Evolutionary conservation across 2,329 filamentous ascomycete genomes (phyloP).

Genomic region (Fusarium sp.): DNA sequence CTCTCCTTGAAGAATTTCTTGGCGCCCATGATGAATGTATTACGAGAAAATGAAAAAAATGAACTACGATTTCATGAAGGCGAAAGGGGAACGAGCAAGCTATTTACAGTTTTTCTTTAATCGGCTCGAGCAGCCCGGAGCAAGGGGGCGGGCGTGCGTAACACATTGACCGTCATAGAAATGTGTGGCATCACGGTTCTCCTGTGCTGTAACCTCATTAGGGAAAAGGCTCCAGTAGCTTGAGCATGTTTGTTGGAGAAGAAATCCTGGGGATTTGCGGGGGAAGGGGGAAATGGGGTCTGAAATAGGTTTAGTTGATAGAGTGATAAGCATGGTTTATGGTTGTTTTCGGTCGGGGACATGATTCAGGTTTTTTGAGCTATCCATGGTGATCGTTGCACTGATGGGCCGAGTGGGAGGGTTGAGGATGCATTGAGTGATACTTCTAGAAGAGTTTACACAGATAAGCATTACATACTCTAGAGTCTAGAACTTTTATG

Average conservation of each 20-base stretch:
- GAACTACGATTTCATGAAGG: neutral
- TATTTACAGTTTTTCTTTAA: constrained; percentile 21
- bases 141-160: neutral
- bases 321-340: constrained; percentile 2
- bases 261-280: constrained; percentile 34
- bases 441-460: neutral
- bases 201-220: constrained; percentile 23
- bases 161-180: constrained; percentile 17
- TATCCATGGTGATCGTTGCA: constrained; percentile 10
- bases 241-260: constrained; percentile 32
- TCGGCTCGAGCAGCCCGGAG: constrained; percentile 20
- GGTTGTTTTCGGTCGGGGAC: neutral
- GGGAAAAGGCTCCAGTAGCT: constrained; percentile 17
- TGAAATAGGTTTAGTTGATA: constrained; percentile 2
- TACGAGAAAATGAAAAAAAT: neutral
- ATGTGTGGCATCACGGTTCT: constrained; percentile 12
- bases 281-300: neutral
- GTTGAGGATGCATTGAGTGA: neutral
- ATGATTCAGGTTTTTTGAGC: constrained; percentile 21
- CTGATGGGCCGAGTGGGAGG: constrained; percentile 34
- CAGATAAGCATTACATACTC: neutral
- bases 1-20: constrained; percentile 56
- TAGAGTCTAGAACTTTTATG: neutral
- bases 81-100: neutral
- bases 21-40: constrained; percentile 50